A percentile compares a stretch with the other conserved stretches of the same genome.
Conservation (phyloP, 345 rosid genomes). For the Balakata baccata region DNA sequence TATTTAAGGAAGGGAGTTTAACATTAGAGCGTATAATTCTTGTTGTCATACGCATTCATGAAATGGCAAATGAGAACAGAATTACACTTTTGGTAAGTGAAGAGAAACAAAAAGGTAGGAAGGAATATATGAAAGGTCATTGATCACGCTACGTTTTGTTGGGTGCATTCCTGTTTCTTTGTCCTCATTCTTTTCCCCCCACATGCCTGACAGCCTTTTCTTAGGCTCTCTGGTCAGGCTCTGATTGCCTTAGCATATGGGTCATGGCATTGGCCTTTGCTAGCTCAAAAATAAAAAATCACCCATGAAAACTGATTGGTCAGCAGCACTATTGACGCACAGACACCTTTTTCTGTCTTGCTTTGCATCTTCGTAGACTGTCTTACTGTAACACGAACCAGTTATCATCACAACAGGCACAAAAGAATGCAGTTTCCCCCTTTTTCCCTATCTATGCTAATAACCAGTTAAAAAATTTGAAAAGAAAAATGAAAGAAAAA, state of each 20-base stretch:
- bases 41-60: neutral
- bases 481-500: neutral
- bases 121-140: slow-evolving; percentile 24
- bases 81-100: slow-evolving; percentile 9
- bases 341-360: slow-evolving; percentile 13
- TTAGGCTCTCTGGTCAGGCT: slow-evolving; percentile 20
- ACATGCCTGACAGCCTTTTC: slow-evolving; percentile 48
- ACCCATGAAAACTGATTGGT: slow-evolving; percentile 16
- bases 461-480: neutral
- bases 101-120: slow-evolving; percentile 30
- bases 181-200: slow-evolving; percentile 26
- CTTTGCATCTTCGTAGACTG: slow-evolving; percentile 1
- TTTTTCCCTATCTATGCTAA: neutral
- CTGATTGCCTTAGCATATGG: slow-evolving; percentile 24
- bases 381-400: neutral
- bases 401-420: neutral
- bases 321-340: slow-evolving; percentile 24
- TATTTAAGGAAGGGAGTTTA: neutral
- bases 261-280: slow-evolving; percentile 17
- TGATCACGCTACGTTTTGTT: slow-evolving; percentile 48
- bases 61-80: slow-evolving; percentile 17
- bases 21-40: neutral
- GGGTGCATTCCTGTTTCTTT: slow-evolving; percentile 12
- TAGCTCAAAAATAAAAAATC: neutral
- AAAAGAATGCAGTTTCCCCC: neutral